Base-by-base conservation (phyloP, 2,329 filamentous ascomycete genomes). In the Aplosporella prunicola region DNA sequence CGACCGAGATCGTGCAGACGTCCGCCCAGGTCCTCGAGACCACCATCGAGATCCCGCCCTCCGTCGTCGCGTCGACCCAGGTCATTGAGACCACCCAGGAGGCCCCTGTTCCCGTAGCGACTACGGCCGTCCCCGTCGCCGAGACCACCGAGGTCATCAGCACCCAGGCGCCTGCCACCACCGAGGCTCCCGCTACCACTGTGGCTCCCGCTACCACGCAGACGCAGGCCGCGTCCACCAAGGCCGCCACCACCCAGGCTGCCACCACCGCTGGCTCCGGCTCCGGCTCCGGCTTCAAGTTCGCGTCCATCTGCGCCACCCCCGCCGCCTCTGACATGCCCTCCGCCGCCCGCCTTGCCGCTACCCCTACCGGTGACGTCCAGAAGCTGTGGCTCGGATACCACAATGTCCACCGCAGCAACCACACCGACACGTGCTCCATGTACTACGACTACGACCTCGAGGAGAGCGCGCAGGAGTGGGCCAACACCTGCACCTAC, bases 361-460 rank as follows among this genome's bases (percentile, higher is more conserved):
- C 32, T 2, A 13, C 20, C 11, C 33, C 39, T 6, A 33, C 33
- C 51, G 11, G 36, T 2, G 52, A 52, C n/a, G 58, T 58, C 36
- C 27, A 53, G 29, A 47, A 49, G 29, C 47, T 51, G 9, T 45
- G 57, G 13, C 44, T 89, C 33, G 68, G 78, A 50, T 76, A 84
- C 57, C 91, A 96, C 78, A 95, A 95, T 66, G 52, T 80, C 36
- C 84, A 91, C 64, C 88, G 91, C 45, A 58, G 69, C 53, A 93
- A 91, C 67, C 86, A 95, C 72, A 80, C 80, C 13, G 77, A 39
- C 15, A 25, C 33, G 76, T 23, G 53, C 62, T 15, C 71, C 65
- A 29, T 95, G 30, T 56, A 52, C 34, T 96, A 84, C 82, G 71
- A 79, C 50, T 53, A 64, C 7, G 63, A 64, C 28, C 73, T 86